Evolutionary conservation across 306 rosid genomes (phyloP), one percentile per base, ranked within the genome.

Genomic region (Neltuma alba): DNA sequence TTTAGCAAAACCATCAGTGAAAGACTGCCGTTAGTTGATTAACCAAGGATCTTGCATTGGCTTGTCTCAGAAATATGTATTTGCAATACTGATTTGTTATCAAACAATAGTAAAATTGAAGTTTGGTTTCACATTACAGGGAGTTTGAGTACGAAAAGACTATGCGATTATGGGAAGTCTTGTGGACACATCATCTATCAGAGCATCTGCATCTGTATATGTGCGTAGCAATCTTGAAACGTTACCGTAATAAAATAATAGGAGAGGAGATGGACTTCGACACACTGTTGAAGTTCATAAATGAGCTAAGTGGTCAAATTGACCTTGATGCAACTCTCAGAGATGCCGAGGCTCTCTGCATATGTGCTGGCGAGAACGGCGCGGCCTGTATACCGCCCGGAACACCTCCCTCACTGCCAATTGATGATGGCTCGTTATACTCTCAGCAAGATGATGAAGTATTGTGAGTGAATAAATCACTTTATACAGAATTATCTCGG

Each of bases 251-350:
- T 71, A 91, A 86, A 79, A 95, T 95, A 84, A 89, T 93, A n/a
- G 92, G 91, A 74, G 98, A 93, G 84, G 91, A 81, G 83, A 95
- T 95, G 99, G 99, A 95, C 89, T 95, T 95, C 0, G 99, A 95
- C 88, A 86, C 92, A 44, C 97, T 95, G 21, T 80, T 95, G 96
- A 93, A 93, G 85, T 95, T 95, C 79, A 91, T 95, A 40, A 95
- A 95, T 71, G 99, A 95, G 75, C 79, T 95, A 79, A 93, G 94
- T 48, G 96, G 99, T 72, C 96, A 79, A 33, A 90, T 95, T 70
- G 88, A 95, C 76, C 96, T 95, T 20, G 98, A 95, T 72, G 70
- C 96, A 2, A 76, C 83, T 52, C 86, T 95, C 60, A 93, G 99
- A 77, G 99, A 95, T 79, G 96, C 98, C 6, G 99, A 95, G 86